Base-by-base conservation (phyloP, 371 early-diverging fungal genomes). In the Mucor indicus region DNA sequence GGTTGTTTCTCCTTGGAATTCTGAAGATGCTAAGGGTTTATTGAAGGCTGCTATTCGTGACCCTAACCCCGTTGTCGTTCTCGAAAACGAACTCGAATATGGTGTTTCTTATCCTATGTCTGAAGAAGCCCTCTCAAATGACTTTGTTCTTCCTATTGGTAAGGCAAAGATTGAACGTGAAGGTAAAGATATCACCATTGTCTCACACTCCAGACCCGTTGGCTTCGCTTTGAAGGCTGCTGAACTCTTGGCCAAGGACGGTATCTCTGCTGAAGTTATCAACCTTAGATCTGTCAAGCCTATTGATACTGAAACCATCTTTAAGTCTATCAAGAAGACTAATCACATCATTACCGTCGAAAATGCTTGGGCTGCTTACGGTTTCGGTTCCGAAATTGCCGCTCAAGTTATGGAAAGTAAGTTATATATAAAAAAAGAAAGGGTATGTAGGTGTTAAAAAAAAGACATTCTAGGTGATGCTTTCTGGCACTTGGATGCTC, bases 81-180 rank as follows among this genome's bases (percentile, higher is more conserved):
- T 99, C 41, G 99, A 99, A 75, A 99, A 97, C 84, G 99, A 99
- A 81, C 79, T 98, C 55, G 89, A 99, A 87, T 99, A 99, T 68
- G 95, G 97, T 58, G 68, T 79, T 39, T 79, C 86, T 44, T 95
- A 95, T 78, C 87, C 90, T 44, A 83, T 92, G 62, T 83, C 86
- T 41, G 82, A 86, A 46, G 93, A 87, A 55, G 90, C 89, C 12
- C 66, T 92, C 60, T 80, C 82, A 60, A 71, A 78, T 48, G 96
- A 98, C 70, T 98, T 95, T 75, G 88, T 95, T 3, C 39, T 97
- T 24, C 89, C 88, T 49, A 90, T 98, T 57, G 98, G 97, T 60
- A 96, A 98, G 85, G 98, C 98, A 61, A 94, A 98, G 83, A 74
- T 96, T 56, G 95, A 93, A 67, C 83, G 85, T 57, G 92, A 89